phyloP scores from a whole-genome alignment of 352 stramenopile genomes.

The Globisporangium takayamanum region DNA sequence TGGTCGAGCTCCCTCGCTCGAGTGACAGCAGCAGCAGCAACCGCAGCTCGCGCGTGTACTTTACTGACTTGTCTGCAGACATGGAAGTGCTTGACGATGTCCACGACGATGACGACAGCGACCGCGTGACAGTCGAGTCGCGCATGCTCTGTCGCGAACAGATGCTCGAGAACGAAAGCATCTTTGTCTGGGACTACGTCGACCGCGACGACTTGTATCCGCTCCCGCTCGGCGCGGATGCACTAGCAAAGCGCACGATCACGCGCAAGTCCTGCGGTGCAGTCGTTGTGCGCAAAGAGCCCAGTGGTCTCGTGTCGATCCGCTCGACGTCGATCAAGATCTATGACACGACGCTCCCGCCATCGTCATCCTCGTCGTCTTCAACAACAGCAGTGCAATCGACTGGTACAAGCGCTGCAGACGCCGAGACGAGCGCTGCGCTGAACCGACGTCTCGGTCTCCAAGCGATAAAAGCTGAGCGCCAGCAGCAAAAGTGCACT shows the following conservation, averaged over 20 bases:
- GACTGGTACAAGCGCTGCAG: slow-evolving; percentile 3
- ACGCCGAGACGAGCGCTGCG: slow-evolving; percentile 26
- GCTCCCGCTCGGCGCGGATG: slow-evolving; percentile 11
- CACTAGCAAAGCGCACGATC: slow-evolving; percentile 20
- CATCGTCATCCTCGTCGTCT: slow-evolving; percentile 3
- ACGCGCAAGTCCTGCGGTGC: slow-evolving; percentile 45
- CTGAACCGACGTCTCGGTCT: slow-evolving; percentile 42
- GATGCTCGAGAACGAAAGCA: slow-evolving; percentile 20
- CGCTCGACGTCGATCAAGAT: slow-evolving; percentile 54
- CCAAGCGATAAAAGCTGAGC: slow-evolving; percentile 46
- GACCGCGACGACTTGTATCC: slow-evolving; percentile 55
- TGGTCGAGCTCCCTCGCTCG: slow-evolving; percentile 12
- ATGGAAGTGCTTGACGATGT: slow-evolving; percentile 32
- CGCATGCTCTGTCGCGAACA: slow-evolving; percentile 47
- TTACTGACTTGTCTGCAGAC: slow-evolving; percentile 35
- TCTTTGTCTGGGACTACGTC: slow-evolving; percentile 63
- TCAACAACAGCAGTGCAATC: not conserved
- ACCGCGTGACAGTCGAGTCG: slow-evolving; percentile 42
- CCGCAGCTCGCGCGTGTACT: slow-evolving; percentile 35
- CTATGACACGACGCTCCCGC: slow-evolving; percentile 29
- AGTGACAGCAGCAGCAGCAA: not conserved
- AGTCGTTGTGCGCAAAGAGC: slow-evolving; percentile 36
- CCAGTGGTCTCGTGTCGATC: slow-evolving; percentile 41
- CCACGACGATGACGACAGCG: slow-evolving; percentile 8
- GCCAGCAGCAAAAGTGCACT: slow-evolving; percentile 39